Evolutionary conservation across 331 rosid species (phyloP), one percentile per base, ranked within the genome.

Genomic region (Saraca asoca): DNA sequence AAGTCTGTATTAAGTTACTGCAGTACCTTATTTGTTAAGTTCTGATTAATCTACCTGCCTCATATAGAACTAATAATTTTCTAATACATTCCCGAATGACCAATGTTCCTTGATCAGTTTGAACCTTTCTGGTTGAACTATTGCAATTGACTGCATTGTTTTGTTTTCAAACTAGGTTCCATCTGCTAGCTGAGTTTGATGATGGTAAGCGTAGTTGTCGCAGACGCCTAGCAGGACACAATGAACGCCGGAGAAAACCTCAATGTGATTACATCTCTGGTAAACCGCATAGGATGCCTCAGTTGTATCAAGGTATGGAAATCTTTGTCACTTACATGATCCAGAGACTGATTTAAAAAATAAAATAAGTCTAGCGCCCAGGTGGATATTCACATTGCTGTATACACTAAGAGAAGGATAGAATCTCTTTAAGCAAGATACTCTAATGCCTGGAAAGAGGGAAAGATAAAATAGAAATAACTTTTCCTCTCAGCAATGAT

Each of bases 161-260:
- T 33, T 14, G 31, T 72, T 57, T 18, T 67, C 69, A 17, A 55
- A 74, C 67, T 73, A 90, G 97, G 85, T 90, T 90, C 76, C 97
- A 90, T 75, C 62, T 83, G 80, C 87, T 90, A 12, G 78, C 75
- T 42, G 97, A 87, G 73, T 90, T 90, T 44, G 97, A 90, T 51
- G 88, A 83, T 57, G 88, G 81, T 19, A 90, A 87, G 87, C 92
- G 95, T 64, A 90, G 97, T 57, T 90, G 97, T 72, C 90, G 97
- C 34, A 85, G 87, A 66, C 92, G 95, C 74, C 80, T 90, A 44
- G 97, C 95, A 6, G 95, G 95, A 69, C 97, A 90, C 62, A 90
- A 90, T 70, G 83, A 87, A 59, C 95, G 97, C 18, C 78, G 97
- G 58, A 83, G 97, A 80, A 90, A 85, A 73, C 87, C 92, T 63